These are phyloP conservation scores for Periconia digitata DNA, from an alignment of 2,329 filamentous ascomycete species.

Conservation along the genomic window DNA sequence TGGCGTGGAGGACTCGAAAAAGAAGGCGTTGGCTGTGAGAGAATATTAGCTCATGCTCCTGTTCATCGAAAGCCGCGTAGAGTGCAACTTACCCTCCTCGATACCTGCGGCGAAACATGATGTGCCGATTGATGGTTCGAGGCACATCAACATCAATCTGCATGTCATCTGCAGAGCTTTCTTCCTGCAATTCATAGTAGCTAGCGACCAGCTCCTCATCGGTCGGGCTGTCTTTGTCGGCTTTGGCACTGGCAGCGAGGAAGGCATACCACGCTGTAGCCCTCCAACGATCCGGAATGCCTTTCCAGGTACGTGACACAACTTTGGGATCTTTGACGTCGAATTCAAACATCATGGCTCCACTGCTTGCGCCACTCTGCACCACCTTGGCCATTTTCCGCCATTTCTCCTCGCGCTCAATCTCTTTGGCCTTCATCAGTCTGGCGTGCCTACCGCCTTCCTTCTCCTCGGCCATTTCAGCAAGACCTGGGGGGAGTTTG, in stretches of 20 bases:
- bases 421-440: conserved; percentile 60
- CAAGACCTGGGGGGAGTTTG: conserved; percentile 57
- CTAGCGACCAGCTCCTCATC: conserved; percentile 71
- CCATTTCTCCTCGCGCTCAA: conserved; percentile 67
- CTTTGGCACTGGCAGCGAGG: conserved; percentile 73
- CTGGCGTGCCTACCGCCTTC: conserved; percentile 52
- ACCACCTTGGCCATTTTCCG: conserved; percentile 62
- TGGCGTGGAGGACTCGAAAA: conserved; percentile 87
- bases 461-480: conserved; percentile 47
- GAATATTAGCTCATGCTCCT: conserved; percentile 7
- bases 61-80: neutral
- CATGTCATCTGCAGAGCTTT: conserved; percentile 83
- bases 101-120: conserved; percentile 95
- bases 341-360: conserved; percentile 73
- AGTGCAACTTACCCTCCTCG: conserved; percentile 65
- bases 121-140: conserved; percentile 89
- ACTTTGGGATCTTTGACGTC: conserved; percentile 77
- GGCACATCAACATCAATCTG: conserved; percentile 98
- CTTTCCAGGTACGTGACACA: conserved; percentile 93
- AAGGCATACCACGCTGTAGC: conserved; percentile 95
- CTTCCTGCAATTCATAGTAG: conserved; percentile 72
- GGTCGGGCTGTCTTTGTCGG: conserved; percentile 60
- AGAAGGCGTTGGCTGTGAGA: conserved; percentile 70
- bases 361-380: conserved; percentile 53
- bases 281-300: conserved; percentile 94